A percentile compares a stretch with the other conserved stretches of the same genome.
These are phyloP conservation scores for Aureococcus anophagefferens DNA, from an alignment of 108 stramenopile species.

Conservation along the genomic window DNA sequence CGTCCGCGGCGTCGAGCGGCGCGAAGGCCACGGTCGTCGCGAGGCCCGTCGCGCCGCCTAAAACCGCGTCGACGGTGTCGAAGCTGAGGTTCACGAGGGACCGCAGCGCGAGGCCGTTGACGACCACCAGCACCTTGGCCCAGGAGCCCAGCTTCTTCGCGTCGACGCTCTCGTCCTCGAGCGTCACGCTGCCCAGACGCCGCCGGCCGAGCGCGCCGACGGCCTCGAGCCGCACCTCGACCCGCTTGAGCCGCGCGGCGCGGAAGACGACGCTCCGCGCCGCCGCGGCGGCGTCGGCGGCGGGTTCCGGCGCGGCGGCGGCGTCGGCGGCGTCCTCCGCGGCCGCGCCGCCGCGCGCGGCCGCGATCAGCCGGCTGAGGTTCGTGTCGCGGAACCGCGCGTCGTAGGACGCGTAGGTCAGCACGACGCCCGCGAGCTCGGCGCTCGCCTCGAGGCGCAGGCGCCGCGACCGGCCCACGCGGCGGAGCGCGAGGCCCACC, in stretches of 20 bases:
- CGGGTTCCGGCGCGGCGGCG: too few species aligned
- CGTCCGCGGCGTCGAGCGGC: background rate
- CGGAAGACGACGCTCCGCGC: too few species aligned
- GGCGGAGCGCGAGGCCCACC: background rate
- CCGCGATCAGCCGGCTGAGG: background rate
- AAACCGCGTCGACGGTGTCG: background rate
- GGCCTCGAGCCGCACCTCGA: too few species aligned
- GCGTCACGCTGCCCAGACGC: too few species aligned
- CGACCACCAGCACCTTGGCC: background rate
- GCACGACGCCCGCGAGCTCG: background rate
- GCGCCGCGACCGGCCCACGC: too few species aligned
- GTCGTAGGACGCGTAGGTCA: background rate
- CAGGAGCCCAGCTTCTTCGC: background rate
- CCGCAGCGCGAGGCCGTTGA: background rate
- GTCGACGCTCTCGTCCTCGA: background rate
- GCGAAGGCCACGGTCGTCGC: background rate
- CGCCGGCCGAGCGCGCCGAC: too few species aligned
- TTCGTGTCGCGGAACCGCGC: background rate
- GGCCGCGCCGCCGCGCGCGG: too few species aligned
- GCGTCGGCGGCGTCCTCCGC: too few species aligned
- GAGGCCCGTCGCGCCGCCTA: background rate
- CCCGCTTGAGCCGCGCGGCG: too few species aligned
- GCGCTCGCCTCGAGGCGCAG: background rate
- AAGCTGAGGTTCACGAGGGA: background rate
- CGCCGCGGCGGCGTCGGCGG: too few species aligned